Evolutionary conservation across 257 asterid species (phyloP), one percentile per base, ranked within the genome.

Genomic region (Nicotiana attenuata): DNA sequence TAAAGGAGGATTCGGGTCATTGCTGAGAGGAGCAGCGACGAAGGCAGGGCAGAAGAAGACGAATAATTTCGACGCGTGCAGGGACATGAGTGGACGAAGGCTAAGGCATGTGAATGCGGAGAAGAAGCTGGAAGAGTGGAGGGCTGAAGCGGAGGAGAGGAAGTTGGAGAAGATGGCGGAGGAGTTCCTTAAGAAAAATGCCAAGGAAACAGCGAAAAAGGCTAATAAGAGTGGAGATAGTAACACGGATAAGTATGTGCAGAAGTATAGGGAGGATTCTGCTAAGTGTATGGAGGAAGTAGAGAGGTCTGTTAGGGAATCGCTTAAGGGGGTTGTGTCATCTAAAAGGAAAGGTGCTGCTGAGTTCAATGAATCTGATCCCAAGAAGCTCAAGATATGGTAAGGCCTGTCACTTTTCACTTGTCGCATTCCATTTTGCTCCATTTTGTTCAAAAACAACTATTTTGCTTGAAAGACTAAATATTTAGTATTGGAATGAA

Each of bases 51-150:
- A 96, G 90, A 96, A 96, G 88, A 96, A 96, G 86, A 92, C 99
- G 14, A 94, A 93, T 76, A 95, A 95, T 84, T 95, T 95, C 35
- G 99, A 96, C 60, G 98, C 99, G 15, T 96, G 99, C 81, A 85
- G 99, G 89, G 99, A 96, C 84, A 96, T 96, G 99, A 96, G 92
- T 76, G 99, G 99, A 69, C 88, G 99, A 84, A 93, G 99, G 90
- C 80, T 96, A 86, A 92, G 98, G 89, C 99, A 96, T 67, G 99
- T 96, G 85, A 96, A 94, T 80, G 97, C 98, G 66, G 99, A 96
- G 94, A 96, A 94, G 93, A 96, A 86, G 89, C 83, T 96, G 79
- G 98, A 96, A 65, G 98, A 96, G 87, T 94, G 99, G 99, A 89
- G 84, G 86, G 97, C 94, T 16, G 98, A 85, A 84, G 94, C 96